These are phyloP conservation scores for Thymus mandschuricus DNA, from an alignment of 257 asterid species.

Conservation along the genomic window DNA sequence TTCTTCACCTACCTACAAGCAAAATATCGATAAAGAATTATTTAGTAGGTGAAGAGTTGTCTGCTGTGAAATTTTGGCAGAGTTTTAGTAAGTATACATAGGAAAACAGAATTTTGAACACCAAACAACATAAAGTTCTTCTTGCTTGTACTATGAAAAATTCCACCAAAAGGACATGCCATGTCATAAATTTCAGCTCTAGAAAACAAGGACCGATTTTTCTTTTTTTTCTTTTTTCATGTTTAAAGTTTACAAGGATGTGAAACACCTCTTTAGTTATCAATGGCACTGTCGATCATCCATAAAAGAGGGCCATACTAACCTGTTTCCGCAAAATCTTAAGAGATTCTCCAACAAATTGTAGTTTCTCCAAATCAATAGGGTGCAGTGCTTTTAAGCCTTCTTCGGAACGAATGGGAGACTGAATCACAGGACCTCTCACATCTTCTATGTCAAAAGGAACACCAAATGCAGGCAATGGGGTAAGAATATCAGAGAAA, in stretches of 20 bases:
- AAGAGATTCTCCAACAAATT: constrained; percentile 90
- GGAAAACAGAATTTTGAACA: too few species aligned
- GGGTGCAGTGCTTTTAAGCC: constrained; percentile 75
- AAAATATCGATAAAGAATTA: constrained; percentile 1
- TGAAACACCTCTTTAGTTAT: too few species aligned
- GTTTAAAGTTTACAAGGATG: too few species aligned
- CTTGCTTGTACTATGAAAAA: too few species aligned
- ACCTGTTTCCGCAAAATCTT: constrained; percentile 79
- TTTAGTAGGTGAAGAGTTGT: too few species aligned
- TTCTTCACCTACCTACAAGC: constrained; percentile 69
- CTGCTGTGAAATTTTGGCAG: too few species aligned
- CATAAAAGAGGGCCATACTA: constrained; percentile 2
- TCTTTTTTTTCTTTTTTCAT: too few species aligned
- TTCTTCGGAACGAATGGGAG: constrained; percentile 80
- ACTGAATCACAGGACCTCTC: constrained; percentile 84
- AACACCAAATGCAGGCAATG: constrained; percentile 97
- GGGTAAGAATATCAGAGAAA: constrained; percentile 97
- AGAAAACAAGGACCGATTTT: too few species aligned
- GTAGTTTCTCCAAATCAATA: constrained; percentile 77
- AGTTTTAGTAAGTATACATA: too few species aligned
- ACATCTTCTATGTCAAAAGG: constrained; percentile 93
- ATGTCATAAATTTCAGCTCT: too few species aligned
- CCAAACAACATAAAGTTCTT: too few species aligned
- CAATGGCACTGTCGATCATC: constrained; percentile 5
- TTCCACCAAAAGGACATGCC: too few species aligned